Base-by-base conservation (phyloP, 2,329 filamentous ascomycete genomes). In the Paramyrothecium roridum region DNA sequence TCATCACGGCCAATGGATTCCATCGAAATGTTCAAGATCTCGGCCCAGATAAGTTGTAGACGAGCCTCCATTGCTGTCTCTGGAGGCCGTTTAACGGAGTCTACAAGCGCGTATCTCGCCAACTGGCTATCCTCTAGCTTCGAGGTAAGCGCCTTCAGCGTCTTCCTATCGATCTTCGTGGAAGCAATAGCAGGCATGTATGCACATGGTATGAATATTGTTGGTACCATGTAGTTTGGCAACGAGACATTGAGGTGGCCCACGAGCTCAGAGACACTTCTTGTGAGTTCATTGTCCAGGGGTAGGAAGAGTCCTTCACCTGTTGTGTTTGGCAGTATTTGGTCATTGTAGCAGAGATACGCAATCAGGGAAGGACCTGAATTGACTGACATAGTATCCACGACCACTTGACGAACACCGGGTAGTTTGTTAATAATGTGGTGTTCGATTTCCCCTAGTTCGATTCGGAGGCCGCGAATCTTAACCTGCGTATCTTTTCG, bases 401-500 rank as follows among this genome's bases (percentile, higher is more conserved):
- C 3, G 3, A 52, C 16, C 26, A 56, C 56, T 21, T 54, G 55
- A n/a, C 50, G 56, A 22, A 57, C 47, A 17, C 22, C 55, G 4
- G 13, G 7, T 13, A 43, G n/a, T 19, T 17, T 6, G 13, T 16
- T 43, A 6, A 16, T 16, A 19, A 43, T 43, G 37, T 43, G 13
- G 37, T 43, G n/a, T 13, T 61, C 60, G 3, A 55, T 49, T n/a
- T 62, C 60, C 1, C 52, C 58, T 0, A 79, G 69, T 64, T 79
- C 84, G 53, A 81, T 70, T 51, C 80, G 64, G 47, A 76, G 82
- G 43, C 85, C 84, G 19, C 75, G 73, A 11, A 85, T 66, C 60
- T 85, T 85, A 40, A 84, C 73, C 62, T 85, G 81, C 0, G 70
- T 72, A 59, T 85, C 81, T 58, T 80, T 80, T 26, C 82, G 70